A percentile compares a stretch with the other conserved stretches of the same genome.
These are phyloP conservation scores for Linanthus parryae DNA, from an alignment of 148 eudicot genomes.

Conservation along the genomic window DNA sequence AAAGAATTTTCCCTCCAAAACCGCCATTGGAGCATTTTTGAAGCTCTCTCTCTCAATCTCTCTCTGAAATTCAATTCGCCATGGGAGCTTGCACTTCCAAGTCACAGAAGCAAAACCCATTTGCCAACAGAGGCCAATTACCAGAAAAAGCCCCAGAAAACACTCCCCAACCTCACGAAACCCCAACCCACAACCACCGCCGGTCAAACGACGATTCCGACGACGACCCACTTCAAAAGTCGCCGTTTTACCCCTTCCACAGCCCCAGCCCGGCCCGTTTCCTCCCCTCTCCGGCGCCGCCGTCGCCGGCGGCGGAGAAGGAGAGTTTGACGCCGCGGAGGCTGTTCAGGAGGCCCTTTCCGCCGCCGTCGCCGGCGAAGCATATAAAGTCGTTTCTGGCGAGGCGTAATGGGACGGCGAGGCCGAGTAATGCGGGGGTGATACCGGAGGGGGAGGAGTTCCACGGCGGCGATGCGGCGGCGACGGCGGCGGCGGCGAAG, in stretches of 20 bases:
- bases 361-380: slow-evolving; percentile 67
- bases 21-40: too few relatives aligned
- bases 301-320: slow-evolving; percentile 16
- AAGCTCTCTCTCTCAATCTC: too few relatives aligned
- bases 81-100: slow-evolving; percentile 13
- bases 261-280: slow-evolving; percentile 39
- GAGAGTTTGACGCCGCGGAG: slow-evolving; percentile 30
- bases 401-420: slow-evolving; percentile 31
- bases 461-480: slow-evolving; percentile 19
- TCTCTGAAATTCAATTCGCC: too few relatives aligned
- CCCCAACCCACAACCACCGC: slow-evolving; percentile 10
- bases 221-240: slow-evolving; percentile 23
- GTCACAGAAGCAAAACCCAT: slow-evolving; percentile 6
- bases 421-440: slow-evolving; percentile 5
- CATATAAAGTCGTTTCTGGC: slow-evolving; percentile 37
- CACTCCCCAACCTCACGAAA: slow-evolving; percentile 8
- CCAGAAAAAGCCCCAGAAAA: slow-evolving; percentile 10
- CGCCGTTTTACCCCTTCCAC: slow-evolving; percentile 42
- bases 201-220: slow-evolving; percentile 8
- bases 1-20: too few relatives aligned
- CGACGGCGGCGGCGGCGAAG: too few relatives aligned
- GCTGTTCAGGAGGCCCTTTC: slow-evolving; percentile 31
- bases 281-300: slow-evolving; percentile 27
- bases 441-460: slow-evolving; percentile 16
- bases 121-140: slow-evolving; percentile 7